A percentile compares a stretch with the other conserved stretches of the same genome.
Conservation (phyloP, 345 rosid species). For the Euphorbia peplus region DNA sequence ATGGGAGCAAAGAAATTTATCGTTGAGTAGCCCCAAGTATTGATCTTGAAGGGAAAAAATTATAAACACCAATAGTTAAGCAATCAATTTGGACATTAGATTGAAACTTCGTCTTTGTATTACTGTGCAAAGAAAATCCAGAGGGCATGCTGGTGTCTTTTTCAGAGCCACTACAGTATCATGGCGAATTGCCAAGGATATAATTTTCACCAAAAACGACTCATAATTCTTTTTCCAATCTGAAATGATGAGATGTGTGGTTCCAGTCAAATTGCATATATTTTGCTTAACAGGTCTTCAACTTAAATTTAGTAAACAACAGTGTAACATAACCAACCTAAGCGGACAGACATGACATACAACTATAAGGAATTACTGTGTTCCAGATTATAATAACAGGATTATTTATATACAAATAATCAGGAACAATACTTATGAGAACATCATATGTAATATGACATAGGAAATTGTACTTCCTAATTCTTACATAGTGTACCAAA, state of each 20-base stretch:
- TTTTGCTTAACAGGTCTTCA: not conserved
- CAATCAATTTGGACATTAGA: not conserved
- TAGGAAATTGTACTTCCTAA: not conserved
- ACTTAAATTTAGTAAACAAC: not conserved
- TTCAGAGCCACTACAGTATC: too few relatives aligned
- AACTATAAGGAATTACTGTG: not conserved
- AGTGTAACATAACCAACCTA: not conserved
- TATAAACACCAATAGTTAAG: not conserved
- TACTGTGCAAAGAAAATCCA: not conserved
- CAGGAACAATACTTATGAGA: not conserved
- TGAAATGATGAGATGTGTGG: not conserved
- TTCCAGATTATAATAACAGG: not conserved
- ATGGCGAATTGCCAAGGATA: too few relatives aligned
- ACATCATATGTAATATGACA: too few relatives aligned
- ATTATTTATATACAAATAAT: not conserved
- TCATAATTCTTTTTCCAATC: not conserved
- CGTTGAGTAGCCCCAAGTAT: conserved; percentile 98
- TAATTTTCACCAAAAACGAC: not conserved
- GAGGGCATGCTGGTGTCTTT: not conserved
- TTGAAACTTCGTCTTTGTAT: not conserved
- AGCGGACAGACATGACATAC: not conserved
- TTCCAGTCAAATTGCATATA: not conserved
- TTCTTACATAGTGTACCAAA: not conserved
- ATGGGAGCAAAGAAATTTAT: conserved; percentile 95
- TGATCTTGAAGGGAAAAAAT: conserved; percentile 44